Evolutionary conservation across 192 early-diverging fungal species (phyloP).

Genomic region (Mortierella antarctica): DNA sequence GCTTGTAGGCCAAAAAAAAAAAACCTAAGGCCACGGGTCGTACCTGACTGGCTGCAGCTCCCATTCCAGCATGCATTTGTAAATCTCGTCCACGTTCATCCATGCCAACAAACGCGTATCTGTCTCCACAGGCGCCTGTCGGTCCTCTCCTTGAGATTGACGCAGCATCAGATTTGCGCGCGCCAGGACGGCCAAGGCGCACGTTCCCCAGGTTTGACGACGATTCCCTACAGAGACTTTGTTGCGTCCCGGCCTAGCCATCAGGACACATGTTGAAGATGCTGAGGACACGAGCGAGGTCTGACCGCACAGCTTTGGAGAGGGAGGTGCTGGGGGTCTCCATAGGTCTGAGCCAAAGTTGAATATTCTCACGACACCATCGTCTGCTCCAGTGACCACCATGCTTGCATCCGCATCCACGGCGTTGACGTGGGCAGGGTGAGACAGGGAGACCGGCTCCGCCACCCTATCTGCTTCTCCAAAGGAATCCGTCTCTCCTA

Average conservation of each 20-base stretch:
- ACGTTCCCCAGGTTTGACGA: constrained; percentile 43
- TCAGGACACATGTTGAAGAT: constrained; percentile 42
- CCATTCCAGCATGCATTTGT: constrained; percentile 46
- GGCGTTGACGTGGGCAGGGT: constrained; percentile 17
- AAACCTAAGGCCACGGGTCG: not conserved
- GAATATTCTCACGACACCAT: constrained; percentile 39
- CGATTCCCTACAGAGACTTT: constrained; percentile 43
- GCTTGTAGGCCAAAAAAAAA: not conserved
- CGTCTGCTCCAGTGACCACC: constrained; percentile 37
- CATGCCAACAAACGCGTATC: constrained; percentile 7
- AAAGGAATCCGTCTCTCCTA: not conserved
- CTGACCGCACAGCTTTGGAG: constrained; percentile 46
- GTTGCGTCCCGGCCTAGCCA: constrained; percentile 28
- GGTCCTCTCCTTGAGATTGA: not conserved
- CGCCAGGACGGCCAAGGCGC: constrained; percentile 33
- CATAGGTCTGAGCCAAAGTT: constrained; percentile 42
- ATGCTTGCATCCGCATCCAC: constrained; percentile 41
- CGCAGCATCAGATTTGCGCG: constrained; percentile 5
- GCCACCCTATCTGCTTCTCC: constrained; percentile 6
- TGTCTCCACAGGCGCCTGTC: not conserved
- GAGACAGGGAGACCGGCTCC: constrained; percentile 21
- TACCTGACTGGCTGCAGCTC: constrained; percentile 47
- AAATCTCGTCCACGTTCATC: constrained; percentile 53
- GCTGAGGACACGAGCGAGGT: constrained; percentile 29
- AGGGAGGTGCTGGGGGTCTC: constrained; percentile 30